Evolutionary conservation across 805 yeast species (phyloP), one percentile per base, ranked within the genome.

Genomic region (Yarrowia deformans): DNA sequence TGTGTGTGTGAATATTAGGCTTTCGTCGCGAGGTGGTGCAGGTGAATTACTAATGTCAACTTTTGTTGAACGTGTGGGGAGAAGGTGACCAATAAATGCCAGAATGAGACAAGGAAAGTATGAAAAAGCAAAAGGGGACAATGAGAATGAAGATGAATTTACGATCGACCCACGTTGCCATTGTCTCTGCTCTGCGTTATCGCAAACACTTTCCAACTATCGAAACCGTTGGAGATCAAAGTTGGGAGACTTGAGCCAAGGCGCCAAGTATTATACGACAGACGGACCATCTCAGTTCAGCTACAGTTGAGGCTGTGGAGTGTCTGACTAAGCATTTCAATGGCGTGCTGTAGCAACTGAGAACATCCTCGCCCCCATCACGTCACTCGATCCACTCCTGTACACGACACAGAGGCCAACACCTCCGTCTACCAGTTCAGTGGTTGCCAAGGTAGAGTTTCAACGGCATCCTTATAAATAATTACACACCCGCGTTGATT

Each of bases 381-480:
- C 29, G 29, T 23, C 3, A 23, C 29, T 23, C 29, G 4, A 23
- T 23, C 29, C 29, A 23, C 29, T n/a, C 29, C 29, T 23, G 4
- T 23, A 23, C 29, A 23, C 2, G 4, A 23, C 29, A 23, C 29
- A 23, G 29, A 2, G 29, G 4, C 29, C 2, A 23, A 23, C 29
- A 23, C 29, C 29, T 23, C 29, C 29, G 4, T 4, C 29, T 23
- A 23, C 29, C 29, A 23, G 29, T 23, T 7, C 34, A 46, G 6
- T n/a, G 18, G 13, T 46, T 13, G 10, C 14, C n/a, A 46, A 7
- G 34, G 18, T 37, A 54, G 60, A 54, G 60, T 54, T 54, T 54
- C 60, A 54, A 54, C 60, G 60, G 60, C 60, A 54, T 13, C 60
- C 39, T 54, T 54, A 54, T 54, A 39, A 54, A 54, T 54, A 19